A percentile compares a stretch with the other conserved stretches of the same genome.
phyloP scores from a whole-genome alignment of 2,329 filamentous ascomycete species.

The Verticillium tricorpus region DNA sequence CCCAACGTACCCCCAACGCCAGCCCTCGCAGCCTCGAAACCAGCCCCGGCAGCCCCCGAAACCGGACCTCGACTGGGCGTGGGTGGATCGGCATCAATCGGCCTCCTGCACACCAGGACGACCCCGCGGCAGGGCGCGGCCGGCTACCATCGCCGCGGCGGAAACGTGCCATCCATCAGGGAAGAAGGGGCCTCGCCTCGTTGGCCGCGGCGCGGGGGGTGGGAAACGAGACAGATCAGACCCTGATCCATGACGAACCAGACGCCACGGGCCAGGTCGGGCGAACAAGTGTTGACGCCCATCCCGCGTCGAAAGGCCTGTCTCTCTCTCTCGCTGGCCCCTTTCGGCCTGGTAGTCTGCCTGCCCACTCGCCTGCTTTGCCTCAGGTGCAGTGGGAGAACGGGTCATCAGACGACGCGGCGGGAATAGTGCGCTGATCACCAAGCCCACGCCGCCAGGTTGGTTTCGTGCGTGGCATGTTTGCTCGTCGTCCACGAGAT shows the following conservation, averaged over 20 bases:
- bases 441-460: not conserved
- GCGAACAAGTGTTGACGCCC: not conserved
- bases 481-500: not conserved
- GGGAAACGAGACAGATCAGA: not conserved
- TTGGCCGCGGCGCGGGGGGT: not conserved
- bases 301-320: not conserved
- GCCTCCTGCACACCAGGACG: not conserved
- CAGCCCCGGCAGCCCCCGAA: not conserved
- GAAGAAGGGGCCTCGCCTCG: too few species aligned
- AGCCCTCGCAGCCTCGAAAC: not conserved
- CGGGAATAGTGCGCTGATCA: not conserved
- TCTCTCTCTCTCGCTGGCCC: not conserved
- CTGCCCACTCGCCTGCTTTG: not conserved
- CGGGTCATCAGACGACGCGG: not conserved
- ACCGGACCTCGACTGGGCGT: not conserved
- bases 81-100: not conserved
- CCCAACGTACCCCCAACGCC: not conserved
- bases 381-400: not conserved
- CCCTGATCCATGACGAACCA: not conserved
- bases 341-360: not conserved
- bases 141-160: not conserved
- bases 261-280: not conserved
- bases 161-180: too few species aligned
- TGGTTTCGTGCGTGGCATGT: not conserved
- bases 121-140: not conserved